Percentiles rank a stretch among this genome's conserved stretches.
These are phyloP conservation scores for Beauveria bassiana DNA, from an alignment of 2,329 filamentous ascomycete species.

Conservation along the genomic window DNA sequence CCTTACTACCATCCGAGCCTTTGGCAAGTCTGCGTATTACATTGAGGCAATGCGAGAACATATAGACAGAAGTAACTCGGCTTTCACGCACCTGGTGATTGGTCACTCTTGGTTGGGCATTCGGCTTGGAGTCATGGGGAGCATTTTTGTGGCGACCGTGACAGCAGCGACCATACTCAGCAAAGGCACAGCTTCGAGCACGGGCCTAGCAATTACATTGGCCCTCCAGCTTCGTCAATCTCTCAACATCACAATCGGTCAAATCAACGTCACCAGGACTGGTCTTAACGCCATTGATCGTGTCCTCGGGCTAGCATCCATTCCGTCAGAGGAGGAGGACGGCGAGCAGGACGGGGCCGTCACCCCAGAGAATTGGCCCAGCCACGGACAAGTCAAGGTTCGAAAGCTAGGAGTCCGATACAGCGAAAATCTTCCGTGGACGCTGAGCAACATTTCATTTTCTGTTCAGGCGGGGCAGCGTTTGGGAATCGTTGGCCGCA, in stretches of 20 bases:
- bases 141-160: background rate
- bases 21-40: slow-evolving; percentile 1
- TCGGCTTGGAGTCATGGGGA: slow-evolving; percentile 6
- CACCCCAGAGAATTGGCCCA: background rate
- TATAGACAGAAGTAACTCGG: slow-evolving; percentile 5
- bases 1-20: slow-evolving; percentile 12
- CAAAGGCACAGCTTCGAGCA: background rate
- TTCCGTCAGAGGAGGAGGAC: slow-evolving; percentile 1
- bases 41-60: background rate
- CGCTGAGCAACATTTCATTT: slow-evolving; percentile 15
- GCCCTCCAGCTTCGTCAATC: slow-evolving; percentile 3
- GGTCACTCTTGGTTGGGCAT: slow-evolving; percentile 1
- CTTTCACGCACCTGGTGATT: slow-evolving; percentile 2
- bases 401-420: background rate
- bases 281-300: slow-evolving; percentile 6
- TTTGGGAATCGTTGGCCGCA: slow-evolving; percentile 7
- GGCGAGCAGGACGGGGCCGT: background rate
- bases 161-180: background rate
- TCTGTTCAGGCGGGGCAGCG: background rate
- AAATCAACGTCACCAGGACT: background rate
- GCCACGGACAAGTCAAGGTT: background rate
- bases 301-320: background rate
- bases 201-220: slow-evolving; percentile 9
- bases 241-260: background rate
- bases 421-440: slow-evolving; percentile 46